Conservation (phyloP, 208 protist genomes). For the Naegleria fowleri region DNA sequence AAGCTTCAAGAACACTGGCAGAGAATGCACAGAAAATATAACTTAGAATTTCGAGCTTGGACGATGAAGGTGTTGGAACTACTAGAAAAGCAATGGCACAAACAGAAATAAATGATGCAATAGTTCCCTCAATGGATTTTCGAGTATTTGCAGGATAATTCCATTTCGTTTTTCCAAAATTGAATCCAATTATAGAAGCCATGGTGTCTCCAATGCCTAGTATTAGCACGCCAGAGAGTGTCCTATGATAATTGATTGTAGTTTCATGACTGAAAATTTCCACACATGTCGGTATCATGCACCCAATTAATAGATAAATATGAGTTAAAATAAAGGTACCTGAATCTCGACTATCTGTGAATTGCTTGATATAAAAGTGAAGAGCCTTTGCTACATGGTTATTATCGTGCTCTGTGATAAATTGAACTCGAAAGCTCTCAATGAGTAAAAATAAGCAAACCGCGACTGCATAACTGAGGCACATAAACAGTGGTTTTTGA, state of each 20-base stretch:
- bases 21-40: not conserved
- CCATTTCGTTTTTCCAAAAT: constrained; percentile 15
- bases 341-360: not conserved
- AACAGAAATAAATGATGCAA: not conserved
- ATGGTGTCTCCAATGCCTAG: constrained; percentile 12
- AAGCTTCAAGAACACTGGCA: not conserved
- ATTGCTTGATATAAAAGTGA: not conserved
- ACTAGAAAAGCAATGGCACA: not conserved
- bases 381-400: not conserved
- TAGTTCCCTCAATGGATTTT: not conserved
- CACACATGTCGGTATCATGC: not conserved
- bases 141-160: not conserved
- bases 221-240: not conserved
- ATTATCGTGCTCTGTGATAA: not conserved
- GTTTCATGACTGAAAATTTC: not conserved
- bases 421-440: not conserved
- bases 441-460: not conserved
- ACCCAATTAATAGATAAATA: constrained; percentile 13
- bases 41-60: not conserved
- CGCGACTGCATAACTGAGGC: not conserved
- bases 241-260: not conserved
- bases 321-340: not conserved
- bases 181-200: not conserved
- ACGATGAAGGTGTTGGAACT: not conserved
- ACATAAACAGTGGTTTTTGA: not conserved